Evolutionary conservation across 257 asterid genomes (phyloP), one percentile per base, ranked within the genome.

Genomic region (Anisodus acutangulus): DNA sequence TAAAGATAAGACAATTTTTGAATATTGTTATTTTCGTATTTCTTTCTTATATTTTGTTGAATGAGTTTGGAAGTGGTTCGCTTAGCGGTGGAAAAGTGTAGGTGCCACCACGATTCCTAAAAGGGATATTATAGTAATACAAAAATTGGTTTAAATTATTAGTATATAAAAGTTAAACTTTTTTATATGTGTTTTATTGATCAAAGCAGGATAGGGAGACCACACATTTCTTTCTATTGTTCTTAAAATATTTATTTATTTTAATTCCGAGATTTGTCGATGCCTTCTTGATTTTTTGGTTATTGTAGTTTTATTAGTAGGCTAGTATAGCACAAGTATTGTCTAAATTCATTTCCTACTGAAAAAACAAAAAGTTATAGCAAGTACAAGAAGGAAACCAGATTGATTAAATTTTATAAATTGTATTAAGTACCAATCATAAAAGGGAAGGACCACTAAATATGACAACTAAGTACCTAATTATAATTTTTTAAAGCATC

Each of bases 401-500:
- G n/a, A 10, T 19, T 72, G n/a, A 72, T n/a, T 72, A 47, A 72
- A 71, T 45, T 47, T 72, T 2, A 5, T 35, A 72, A 19, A 72
- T 47, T 49, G 0, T 47, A 72, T 47, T 0, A 72, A 49, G 39
- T 19, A 19, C 60, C 6, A 72, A 72, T 72, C 41, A 47, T 47
- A 47, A 72, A 17, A 19, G 59, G 41, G 80, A 72, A 47, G 59
- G 80, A 72, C 80, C 59, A 72, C 80, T 19, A 72, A 47, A 10
- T 47, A 19, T 45, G 43, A 8, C 79, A 70, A 70, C 43, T 31
- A 17, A 16, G 57, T 43, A 45, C 57, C 26, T 43, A 43, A 43
- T 71, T 43, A 43, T 59, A 7, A 15, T 3, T 13, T 13, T 7
- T 31, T 1, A 31, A 51, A 51, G 55, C 55, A 51, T 6, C 45